Evolutionary conservation across 169 alveolate genomes (phyloP).

Genomic region (Eimeria tenella): DNA sequence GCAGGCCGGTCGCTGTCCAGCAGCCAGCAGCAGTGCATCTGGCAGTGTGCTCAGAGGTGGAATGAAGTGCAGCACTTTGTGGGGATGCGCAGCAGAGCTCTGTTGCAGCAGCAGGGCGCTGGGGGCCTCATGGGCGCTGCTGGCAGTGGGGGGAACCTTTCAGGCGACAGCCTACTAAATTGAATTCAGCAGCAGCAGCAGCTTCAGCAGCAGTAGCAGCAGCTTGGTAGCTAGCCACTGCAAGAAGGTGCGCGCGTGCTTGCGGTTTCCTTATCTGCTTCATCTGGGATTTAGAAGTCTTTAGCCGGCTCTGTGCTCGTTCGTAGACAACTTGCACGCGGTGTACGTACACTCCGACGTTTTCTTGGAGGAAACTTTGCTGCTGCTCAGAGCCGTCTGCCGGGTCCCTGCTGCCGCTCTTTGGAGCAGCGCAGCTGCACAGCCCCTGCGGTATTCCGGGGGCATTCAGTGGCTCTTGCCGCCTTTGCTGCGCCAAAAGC

Average conservation of each 20-base stretch:
- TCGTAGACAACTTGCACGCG: not conserved
- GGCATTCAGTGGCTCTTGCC: too few relatives aligned
- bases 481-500: too few relatives aligned
- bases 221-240: not conserved
- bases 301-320: not conserved
- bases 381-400: not conserved
- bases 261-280: not conserved
- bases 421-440: too few relatives aligned
- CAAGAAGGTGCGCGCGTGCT: not conserved
- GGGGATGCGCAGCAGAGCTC: constrained; percentile 63
- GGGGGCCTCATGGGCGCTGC: constrained; percentile 21
- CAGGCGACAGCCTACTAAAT: constrained; percentile 25
- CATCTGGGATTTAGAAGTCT: not conserved
- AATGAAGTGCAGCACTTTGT: constrained; percentile 69
- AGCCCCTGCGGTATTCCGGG: too few relatives aligned
- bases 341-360: not conserved
- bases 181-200: not conserved
- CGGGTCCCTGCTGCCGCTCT: too few relatives aligned
- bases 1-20: constrained; percentile 61
- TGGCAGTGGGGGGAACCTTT: not conserved
- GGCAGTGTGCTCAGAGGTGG: constrained; percentile 78
- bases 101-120: constrained; percentile 39
- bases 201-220: not conserved
- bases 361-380: not conserved
- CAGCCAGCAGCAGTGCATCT: constrained; percentile 71